A percentile compares a stretch with the other conserved stretches of the same genome.
Evolutionary conservation across 2,329 filamentous ascomycete genomes (phyloP).

Genomic region (Furcasterigmium sp.): DNA sequence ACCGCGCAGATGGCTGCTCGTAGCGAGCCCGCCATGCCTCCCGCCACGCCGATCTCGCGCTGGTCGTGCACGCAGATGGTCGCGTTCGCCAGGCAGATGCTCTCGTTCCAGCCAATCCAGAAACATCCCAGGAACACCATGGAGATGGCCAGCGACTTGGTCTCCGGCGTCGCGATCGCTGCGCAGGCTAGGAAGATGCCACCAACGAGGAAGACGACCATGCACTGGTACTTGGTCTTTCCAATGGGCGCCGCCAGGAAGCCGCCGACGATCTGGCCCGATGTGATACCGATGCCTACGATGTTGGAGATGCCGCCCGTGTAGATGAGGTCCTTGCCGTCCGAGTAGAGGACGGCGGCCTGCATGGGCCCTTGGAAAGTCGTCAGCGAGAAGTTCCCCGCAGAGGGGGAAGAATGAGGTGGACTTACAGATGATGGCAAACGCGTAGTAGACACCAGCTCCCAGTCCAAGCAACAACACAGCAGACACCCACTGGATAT

Average conservation of each 20-base stretch:
- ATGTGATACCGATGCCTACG: slow-evolving; percentile 7
- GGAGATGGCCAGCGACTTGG: slow-evolving; percentile 23
- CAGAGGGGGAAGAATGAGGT: not conserved
- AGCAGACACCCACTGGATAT: slow-evolving; percentile 19
- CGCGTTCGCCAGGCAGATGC: slow-evolving; percentile 26
- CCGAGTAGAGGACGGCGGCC: slow-evolving; percentile 16
- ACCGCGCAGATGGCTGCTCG: slow-evolving; percentile 30
- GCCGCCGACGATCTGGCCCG: slow-evolving; percentile 21
- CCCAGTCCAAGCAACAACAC: slow-evolving; percentile 21
- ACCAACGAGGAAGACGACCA: slow-evolving; percentile 16
- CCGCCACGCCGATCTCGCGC: slow-evolving; percentile 33
- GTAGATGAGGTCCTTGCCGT: slow-evolving; percentile 6
- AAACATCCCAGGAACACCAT: slow-evolving; percentile 29
- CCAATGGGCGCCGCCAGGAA: slow-evolving; percentile 14
- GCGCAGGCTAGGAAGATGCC: slow-evolving; percentile 15
- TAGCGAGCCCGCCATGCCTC: slow-evolving; percentile 31
- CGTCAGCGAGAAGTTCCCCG: too few relatives aligned
- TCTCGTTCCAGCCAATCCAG: slow-evolving; percentile 29
- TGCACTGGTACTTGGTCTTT: slow-evolving; percentile 16
- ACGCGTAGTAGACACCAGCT: slow-evolving; percentile 26
- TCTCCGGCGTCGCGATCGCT: slow-evolving; percentile 24
- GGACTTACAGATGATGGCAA: slow-evolving; percentile 18
- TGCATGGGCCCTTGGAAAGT: slow-evolving; percentile 17
- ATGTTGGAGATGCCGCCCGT: slow-evolving; percentile 14
- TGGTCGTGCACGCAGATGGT: slow-evolving; percentile 25